Evolutionary conservation across 305 asterid species (phyloP).

Genomic region (Solanum hybrid): DNA sequence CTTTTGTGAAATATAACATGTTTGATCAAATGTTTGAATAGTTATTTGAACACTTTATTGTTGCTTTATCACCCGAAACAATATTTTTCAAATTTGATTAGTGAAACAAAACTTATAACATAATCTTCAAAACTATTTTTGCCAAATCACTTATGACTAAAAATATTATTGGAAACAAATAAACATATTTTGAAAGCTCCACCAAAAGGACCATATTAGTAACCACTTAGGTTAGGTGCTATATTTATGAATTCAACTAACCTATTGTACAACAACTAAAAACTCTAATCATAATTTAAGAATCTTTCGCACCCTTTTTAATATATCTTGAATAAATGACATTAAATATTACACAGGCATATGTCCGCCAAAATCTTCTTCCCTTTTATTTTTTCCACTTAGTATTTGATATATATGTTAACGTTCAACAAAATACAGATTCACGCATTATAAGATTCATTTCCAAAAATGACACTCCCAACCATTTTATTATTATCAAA

Average conservation of each 20-base stretch:
- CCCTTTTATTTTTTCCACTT: background rate
- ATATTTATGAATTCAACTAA: background rate
- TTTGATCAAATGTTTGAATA: background rate
- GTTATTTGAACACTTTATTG: background rate
- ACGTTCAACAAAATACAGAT: background rate
- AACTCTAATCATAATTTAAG: background rate
- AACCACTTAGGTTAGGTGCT: background rate
- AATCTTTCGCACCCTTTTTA: background rate
- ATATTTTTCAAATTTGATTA: background rate
- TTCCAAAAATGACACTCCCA: rapidly evolving
- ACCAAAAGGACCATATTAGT: background rate
- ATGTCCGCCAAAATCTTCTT: background rate
- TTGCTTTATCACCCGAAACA: background rate
- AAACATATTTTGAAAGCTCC: background rate
- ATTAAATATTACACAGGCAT: background rate
- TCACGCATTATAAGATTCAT: rapidly evolving
- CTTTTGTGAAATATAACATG: background rate
- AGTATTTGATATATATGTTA: background rate
- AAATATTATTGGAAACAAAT: background rate
- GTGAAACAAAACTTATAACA: background rate
- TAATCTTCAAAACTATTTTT: background rate
- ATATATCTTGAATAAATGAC: background rate
- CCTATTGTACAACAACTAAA: background rate
- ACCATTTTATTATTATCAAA: background rate
- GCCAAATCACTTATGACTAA: background rate